phyloP scores from a whole-genome alignment of 352 stramenopile genomes.

The Albugo laibachii region DNA sequence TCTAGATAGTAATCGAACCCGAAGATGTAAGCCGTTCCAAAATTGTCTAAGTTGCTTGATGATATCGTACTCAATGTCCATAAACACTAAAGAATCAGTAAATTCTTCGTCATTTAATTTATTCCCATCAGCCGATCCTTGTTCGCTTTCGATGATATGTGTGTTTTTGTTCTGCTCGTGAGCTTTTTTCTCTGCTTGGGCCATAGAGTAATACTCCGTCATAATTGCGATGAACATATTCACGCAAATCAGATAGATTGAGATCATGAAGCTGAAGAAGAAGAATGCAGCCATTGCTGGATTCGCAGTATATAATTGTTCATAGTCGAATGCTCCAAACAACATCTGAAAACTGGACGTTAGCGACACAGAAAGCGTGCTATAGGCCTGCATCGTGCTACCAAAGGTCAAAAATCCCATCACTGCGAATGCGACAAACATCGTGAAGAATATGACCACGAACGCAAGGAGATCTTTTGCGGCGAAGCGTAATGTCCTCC shows the following conservation, averaged over 20 bases:
- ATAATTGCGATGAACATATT: constrained; percentile 80
- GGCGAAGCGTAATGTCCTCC: constrained; percentile 52
- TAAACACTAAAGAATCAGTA: constrained; percentile 29
- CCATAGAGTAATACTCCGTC: constrained; percentile 63
- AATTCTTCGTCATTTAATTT: constrained; percentile 9
- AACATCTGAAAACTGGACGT: constrained; percentile 73
- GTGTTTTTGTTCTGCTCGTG: constrained; percentile 29
- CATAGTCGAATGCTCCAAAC: constrained; percentile 57
- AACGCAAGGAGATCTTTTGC: constrained; percentile 55
- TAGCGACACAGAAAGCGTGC: constrained; percentile 43
- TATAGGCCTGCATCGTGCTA: constrained; percentile 36
- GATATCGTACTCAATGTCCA: constrained; percentile 58
- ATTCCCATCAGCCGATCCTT: constrained; percentile 3
- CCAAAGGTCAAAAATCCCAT: constrained; percentile 66
- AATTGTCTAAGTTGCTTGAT: constrained; percentile 49
- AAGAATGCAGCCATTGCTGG: constrained; percentile 58
- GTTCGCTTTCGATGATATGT: too few relatives aligned
- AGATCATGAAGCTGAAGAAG: constrained; percentile 70
- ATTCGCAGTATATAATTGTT: constrained; percentile 39
- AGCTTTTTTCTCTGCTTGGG: constrained; percentile 41
- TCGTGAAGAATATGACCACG: constrained; percentile 61
- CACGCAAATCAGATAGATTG: constrained; percentile 57
- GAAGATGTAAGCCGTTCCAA: constrained; percentile 25
- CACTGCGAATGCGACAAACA: constrained; percentile 56
- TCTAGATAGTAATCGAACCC: constrained; percentile 27